Percentiles rank a stretch among this genome's conserved stretches.
Evolutionary conservation across 2,329 filamentous ascomycete species (phyloP).

Genomic region (Pseudogymnoascus sp.): DNA sequence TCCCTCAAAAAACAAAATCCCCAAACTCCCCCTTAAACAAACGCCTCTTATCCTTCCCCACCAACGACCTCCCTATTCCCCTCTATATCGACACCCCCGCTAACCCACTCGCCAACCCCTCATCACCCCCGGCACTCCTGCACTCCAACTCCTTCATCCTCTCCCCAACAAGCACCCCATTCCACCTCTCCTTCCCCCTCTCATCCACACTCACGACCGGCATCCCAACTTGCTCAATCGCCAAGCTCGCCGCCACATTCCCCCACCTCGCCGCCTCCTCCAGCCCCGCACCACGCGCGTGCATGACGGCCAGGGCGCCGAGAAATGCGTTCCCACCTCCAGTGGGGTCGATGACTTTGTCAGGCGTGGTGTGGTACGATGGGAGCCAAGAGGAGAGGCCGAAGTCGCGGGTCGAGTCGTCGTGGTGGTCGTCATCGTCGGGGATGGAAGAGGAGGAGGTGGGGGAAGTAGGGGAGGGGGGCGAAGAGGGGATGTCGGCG

Average conservation of each 20-base stretch:
- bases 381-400: slow-evolving; percentile 68
- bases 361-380: slow-evolving; percentile 52
- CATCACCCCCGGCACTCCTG: neutral
- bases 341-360: slow-evolving; percentile 77
- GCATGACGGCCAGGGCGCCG: slow-evolving; percentile 47
- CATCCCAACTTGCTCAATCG: slow-evolving; percentile 88
- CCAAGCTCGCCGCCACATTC: slow-evolving; percentile 78
- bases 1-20: neutral
- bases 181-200: slow-evolving; percentile 52
- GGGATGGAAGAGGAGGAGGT: slow-evolving; percentile 26
- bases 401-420: slow-evolving; percentile 36
- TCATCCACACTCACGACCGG: slow-evolving; percentile 46
- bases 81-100: neutral
- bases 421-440: slow-evolving; percentile 20
- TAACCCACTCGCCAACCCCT: neutral
- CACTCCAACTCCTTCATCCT: slow-evolving; percentile 44
- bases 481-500: slow-evolving; percentile 42
- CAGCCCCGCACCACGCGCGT: slow-evolving; percentile 50
- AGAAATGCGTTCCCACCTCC: slow-evolving; percentile 91
- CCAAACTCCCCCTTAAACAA: neutral
- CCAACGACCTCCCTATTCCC: neutral
- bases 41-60: neutral
- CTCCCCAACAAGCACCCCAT: slow-evolving; percentile 44
- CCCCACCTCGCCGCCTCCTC: slow-evolving; percentile 71
- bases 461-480: slow-evolving; percentile 24